Conservation (phyloP, 2,329 filamentous ascomycete genomes). For the Aspergillus quadricinctus region DNA sequence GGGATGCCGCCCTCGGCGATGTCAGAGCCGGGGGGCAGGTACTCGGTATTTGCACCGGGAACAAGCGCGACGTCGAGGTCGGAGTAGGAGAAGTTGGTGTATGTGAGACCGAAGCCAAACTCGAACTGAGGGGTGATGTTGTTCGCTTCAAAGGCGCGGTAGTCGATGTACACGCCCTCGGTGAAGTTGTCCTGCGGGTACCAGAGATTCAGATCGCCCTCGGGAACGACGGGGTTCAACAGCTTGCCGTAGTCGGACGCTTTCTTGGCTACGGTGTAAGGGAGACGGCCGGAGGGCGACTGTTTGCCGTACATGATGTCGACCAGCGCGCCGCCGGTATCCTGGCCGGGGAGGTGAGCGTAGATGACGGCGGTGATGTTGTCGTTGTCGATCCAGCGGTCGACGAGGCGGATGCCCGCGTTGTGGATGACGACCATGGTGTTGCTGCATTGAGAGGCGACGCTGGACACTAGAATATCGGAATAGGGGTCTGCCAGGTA, state of each 20-base stretch:
- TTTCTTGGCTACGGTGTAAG: slow-evolving; percentile 56
- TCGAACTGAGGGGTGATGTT: slow-evolving; percentile 50
- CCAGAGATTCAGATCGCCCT: slow-evolving; percentile 6
- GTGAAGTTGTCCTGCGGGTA: slow-evolving; percentile 38
- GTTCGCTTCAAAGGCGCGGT: slow-evolving; percentile 50
- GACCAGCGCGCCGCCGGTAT: slow-evolving; percentile 53
- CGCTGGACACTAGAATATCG: slow-evolving; percentile 52
- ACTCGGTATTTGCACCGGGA: slow-evolving; percentile 34
- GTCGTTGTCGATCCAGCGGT: slow-evolving; percentile 54
- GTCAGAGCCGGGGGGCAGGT: slow-evolving; percentile 34
- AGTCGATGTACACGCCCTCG: slow-evolving; percentile 52
- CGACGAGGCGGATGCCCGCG: slow-evolving; percentile 54
- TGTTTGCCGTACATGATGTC: slow-evolving; percentile 53
- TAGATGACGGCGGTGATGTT: slow-evolving; percentile 62
- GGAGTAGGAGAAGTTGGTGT: slow-evolving; percentile 51
- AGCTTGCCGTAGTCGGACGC: slow-evolving; percentile 50
- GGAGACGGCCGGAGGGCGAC: slow-evolving; percentile 52
- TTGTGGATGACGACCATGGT: slow-evolving; percentile 64
- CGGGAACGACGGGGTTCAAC: background rate
- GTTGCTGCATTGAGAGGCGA: slow-evolving; percentile 57
- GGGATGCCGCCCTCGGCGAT: background rate
- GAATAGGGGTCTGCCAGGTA: slow-evolving; percentile 37
- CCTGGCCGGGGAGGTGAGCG: slow-evolving; percentile 60
- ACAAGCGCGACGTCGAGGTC: slow-evolving; percentile 33
- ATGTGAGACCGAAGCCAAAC: slow-evolving; percentile 55